These are phyloP conservation scores for Lodderomyces margitis DNA, from an alignment of 1,139 yeast genomes.

Conservation along the genomic window DNA sequence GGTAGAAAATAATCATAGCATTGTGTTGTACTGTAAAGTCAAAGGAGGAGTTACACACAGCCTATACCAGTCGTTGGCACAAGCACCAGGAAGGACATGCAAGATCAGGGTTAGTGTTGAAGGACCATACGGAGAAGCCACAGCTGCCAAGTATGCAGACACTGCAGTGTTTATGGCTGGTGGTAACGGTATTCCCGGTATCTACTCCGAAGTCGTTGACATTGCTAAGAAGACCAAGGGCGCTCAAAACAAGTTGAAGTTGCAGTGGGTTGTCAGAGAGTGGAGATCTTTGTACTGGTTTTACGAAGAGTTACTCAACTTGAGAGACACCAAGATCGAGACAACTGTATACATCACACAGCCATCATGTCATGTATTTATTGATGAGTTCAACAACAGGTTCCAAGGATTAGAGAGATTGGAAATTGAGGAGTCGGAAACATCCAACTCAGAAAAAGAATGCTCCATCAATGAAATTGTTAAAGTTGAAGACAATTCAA, in stretches of 20 bases:
- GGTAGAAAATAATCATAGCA: slow-evolving; percentile 20
- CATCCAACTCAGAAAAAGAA: too few relatives aligned
- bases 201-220: slow-evolving; percentile 35
- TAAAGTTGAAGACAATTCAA: too few relatives aligned
- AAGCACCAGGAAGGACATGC: slow-evolving; percentile 26
- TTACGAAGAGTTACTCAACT: slow-evolving; percentile 27
- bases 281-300: slow-evolving; percentile 33
- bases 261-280: slow-evolving; percentile 28
- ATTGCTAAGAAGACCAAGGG: too few relatives aligned
- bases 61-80: slow-evolving; percentile 28
- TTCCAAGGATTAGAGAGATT: too few relatives aligned
- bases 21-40: slow-evolving; percentile 31
- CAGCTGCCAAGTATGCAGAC: slow-evolving; percentile 28
- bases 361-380: too few relatives aligned
- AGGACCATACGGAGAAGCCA: slow-evolving; percentile 41
- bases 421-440: too few relatives aligned
- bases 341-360: slow-evolving; percentile 33
- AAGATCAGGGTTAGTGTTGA: slow-evolving; percentile 35
- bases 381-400: too few relatives aligned
- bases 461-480: too few relatives aligned
- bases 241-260: slow-evolving; percentile 9
- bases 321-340: slow-evolving; percentile 25
- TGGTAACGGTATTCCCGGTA: slow-evolving; percentile 46
- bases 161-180: slow-evolving; percentile 45
- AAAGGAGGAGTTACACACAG: slow-evolving; percentile 41